These are phyloP conservation scores for Lathyrus aphaca DNA, from an alignment of 306 rosid species.

Conservation along the genomic window DNA sequence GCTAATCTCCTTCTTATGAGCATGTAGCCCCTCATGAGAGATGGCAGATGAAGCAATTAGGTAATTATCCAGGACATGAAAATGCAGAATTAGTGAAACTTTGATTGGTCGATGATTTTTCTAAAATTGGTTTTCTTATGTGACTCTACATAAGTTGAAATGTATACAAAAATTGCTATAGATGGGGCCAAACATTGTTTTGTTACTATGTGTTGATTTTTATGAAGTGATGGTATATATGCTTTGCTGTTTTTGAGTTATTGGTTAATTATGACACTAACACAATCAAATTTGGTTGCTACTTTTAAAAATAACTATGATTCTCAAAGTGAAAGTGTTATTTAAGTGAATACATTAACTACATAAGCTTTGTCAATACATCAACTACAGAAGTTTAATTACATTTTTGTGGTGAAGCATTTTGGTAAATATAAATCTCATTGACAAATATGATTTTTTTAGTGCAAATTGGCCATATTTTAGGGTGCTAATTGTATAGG, in stretches of 20 bases:
- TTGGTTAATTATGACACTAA: conserved; percentile 41
- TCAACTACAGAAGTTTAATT: too few species aligned
- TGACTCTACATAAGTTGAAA: too few species aligned
- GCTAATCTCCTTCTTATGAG: conserved; percentile 64
- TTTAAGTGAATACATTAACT: neutral
- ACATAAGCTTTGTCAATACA: neutral
- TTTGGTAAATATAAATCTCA: too few species aligned
- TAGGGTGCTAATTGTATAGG: too few species aligned
- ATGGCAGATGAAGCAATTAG: conserved; percentile 73
- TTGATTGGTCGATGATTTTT: conserved; percentile 37
- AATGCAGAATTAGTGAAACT: conserved; percentile 43
- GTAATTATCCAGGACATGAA: conserved; percentile 57
- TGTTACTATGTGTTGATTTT: conserved; percentile 43
- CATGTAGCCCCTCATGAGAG: conserved; percentile 76
- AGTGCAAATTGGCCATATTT: too few species aligned
- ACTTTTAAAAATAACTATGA: neutral
- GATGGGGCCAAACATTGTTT: conserved; percentile 46
- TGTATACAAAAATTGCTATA: conserved; percentile 46
- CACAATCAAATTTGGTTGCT: conserved; percentile 44
- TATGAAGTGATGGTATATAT: conserved; percentile 33
- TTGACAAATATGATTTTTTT: too few species aligned
- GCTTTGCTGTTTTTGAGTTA: conserved; percentile 40
- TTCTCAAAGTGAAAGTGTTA: neutral
- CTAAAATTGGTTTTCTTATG: too few species aligned
- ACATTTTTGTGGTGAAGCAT: conserved; percentile 3